phyloP scores from a whole-genome alignment of 1,139 yeast species.

The Hyphopichia khmerensis region DNA sequence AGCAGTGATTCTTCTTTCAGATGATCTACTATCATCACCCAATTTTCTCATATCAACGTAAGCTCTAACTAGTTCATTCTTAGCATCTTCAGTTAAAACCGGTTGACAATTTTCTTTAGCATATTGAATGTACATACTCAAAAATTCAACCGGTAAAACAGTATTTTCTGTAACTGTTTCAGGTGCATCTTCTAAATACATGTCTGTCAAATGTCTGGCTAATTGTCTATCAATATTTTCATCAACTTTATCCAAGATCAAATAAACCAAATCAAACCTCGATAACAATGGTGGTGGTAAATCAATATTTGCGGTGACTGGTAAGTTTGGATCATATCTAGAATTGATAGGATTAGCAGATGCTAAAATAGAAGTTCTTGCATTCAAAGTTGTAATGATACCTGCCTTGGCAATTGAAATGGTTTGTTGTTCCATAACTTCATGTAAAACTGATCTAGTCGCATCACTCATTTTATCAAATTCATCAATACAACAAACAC shows the following conservation, averaged over 20 bases:
- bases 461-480: conserved; percentile 96
- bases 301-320: conserved; percentile 93
- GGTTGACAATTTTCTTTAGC: conserved; percentile 86
- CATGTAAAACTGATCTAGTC: conserved; percentile 92
- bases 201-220: conserved; percentile 86
- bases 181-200: conserved; percentile 89
- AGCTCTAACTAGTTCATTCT: conserved; percentile 80
- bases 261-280: conserved; percentile 89
- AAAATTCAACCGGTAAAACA: conserved; percentile 80
- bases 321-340: conserved; percentile 86
- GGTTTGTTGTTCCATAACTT: conserved; percentile 99
- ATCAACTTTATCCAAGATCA: conserved; percentile 90
- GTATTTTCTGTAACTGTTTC: conserved; percentile 65
- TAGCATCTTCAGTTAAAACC: conserved; percentile 73
- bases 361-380: conserved; percentile 92
- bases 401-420: conserved; percentile 98
- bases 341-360: conserved; percentile 98
- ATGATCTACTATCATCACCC: conserved; percentile 86
- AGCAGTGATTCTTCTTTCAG: conserved; percentile 93
- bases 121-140: conserved; percentile 86
- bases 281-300: conserved; percentile 94
- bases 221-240: conserved; percentile 79
- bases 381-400: conserved; percentile 92
- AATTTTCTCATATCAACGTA: conserved; percentile 93
- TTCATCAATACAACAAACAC: conserved; percentile 98